phyloP scores from a whole-genome alignment of 257 asterid genomes.

The Vinca minor region DNA sequence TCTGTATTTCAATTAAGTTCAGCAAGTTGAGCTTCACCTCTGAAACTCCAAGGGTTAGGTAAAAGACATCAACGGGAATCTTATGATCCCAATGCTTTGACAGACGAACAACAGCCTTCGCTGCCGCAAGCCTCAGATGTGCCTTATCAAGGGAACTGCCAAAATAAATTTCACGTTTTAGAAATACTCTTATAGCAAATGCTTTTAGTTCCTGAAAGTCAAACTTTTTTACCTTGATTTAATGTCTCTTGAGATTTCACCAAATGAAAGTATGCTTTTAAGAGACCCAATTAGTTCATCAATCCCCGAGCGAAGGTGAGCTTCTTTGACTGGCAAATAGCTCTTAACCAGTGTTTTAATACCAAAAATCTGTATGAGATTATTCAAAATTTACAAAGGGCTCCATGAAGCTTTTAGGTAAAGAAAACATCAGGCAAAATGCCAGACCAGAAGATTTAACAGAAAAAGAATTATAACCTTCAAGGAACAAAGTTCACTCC shows the following conservation, averaged over 20 bases:
- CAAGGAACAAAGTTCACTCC: conserved; percentile 78
- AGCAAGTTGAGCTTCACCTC: conserved; percentile 46
- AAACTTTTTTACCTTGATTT: conserved; percentile 65
- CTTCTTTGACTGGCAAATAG: conserved; percentile 91
- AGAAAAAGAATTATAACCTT: conserved; percentile 46
- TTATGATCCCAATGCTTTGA: conserved; percentile 92
- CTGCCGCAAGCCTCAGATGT: conserved; percentile 94
- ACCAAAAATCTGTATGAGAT: conserved; percentile 68
- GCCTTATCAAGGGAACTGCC: conserved; percentile 80
- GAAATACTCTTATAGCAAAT: conserved; percentile 11
- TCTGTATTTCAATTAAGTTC: background rate
- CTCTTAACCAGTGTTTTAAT: conserved; percentile 91
- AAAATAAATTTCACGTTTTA: conserved; percentile 15
- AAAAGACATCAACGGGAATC: conserved; percentile 76
- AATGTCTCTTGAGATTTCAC: conserved; percentile 64
- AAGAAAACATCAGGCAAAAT: conserved; percentile 2
- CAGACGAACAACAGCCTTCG: conserved; percentile 91
- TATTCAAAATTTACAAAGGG: background rate
- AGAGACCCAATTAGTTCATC: conserved; percentile 63
- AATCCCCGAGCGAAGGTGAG: conserved; percentile 85
- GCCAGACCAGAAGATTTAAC: conserved; percentile 1
- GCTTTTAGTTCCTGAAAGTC: background rate
- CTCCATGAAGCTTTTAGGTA: background rate
- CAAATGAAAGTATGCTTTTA: conserved; percentile 61
- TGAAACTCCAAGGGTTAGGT: conserved; percentile 64